Percentiles rank a stretch among this genome's conserved stretches.
phyloP scores from a whole-genome alignment of 768 basidiomycete genomes.

The Mycena indigotica region DNA sequence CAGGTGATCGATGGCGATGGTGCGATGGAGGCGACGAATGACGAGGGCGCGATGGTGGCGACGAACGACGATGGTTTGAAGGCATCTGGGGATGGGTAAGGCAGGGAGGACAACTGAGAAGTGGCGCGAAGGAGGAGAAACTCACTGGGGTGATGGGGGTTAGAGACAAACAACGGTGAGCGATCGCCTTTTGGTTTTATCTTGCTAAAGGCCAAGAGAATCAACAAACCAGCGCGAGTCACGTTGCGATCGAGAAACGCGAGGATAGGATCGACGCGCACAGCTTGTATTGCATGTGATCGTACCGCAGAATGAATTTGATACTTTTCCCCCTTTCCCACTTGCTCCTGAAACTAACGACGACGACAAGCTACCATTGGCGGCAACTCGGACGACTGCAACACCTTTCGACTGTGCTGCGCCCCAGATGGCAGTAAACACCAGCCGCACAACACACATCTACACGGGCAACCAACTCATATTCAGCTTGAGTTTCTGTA shows the following conservation, averaged over 20 bases:
- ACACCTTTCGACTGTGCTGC: not conserved
- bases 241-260: too few relatives aligned
- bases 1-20: too few relatives aligned
- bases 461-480: too few relatives aligned
- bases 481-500: not conserved
- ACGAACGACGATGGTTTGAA: too few relatives aligned
- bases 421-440: too few relatives aligned
- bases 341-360: not conserved
- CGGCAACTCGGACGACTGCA: not conserved
- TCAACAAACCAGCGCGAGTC: not conserved
- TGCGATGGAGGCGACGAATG: too few relatives aligned
- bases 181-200: not conserved
- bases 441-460: too few relatives aligned
- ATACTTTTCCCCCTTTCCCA: not conserved
- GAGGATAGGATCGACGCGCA: not conserved
- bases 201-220: not conserved
- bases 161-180: not conserved
- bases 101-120: not conserved
- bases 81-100: not conserved
- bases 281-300: not conserved
- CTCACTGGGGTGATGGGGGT: not conserved
- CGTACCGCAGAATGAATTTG: not conserved
- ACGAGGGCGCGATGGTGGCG: too few relatives aligned
- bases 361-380: not conserved
- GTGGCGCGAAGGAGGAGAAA: not conserved